Evolutionary conservation across 495 filamentous ascomycete species (phyloP).

Genomic region (Sphaerosporella brunnea): DNA sequence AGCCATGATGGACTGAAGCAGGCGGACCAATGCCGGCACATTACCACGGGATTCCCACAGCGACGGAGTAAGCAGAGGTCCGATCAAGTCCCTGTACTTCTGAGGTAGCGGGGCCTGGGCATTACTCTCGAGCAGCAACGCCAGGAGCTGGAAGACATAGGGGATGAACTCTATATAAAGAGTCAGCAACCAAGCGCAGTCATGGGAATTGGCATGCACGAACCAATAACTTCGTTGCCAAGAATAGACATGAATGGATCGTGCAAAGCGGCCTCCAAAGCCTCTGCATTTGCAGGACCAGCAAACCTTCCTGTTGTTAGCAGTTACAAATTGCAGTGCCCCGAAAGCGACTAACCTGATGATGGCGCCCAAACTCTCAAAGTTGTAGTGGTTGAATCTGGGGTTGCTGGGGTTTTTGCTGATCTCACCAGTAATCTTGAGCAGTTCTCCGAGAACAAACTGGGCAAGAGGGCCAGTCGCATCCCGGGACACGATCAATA

Average conservation of each 20-base stretch:
- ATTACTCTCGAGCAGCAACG: conserved; percentile 69
- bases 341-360: conserved; percentile 44
- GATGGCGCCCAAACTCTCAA: conserved; percentile 89
- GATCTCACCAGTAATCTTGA: conserved; percentile 75
- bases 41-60: conserved; percentile 87
- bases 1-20: conserved; percentile 68
- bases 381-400: conserved; percentile 95
- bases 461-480: conserved; percentile 52
- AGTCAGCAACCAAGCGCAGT: conserved; percentile 1
- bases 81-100: conserved; percentile 58
- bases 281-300: conserved; percentile 46
- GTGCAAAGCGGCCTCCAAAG: conserved; percentile 62
- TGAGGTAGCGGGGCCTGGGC: conserved; percentile 52
- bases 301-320: conserved; percentile 38
- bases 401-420: conserved; percentile 90
- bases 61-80: conserved; percentile 51
- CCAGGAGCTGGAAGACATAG: conserved; percentile 90
- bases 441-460: conserved; percentile 53
- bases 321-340: too few relatives aligned
- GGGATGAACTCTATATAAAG: conserved; percentile 62
- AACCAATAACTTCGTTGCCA: conserved; percentile 61
- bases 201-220: conserved; percentile 6
- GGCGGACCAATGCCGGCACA: conserved; percentile 68
- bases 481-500: conserved; percentile 80
- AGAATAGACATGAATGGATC: conserved; percentile 56